Base-by-base conservation (phyloP, 202 grass and related monocot genomes). In the Schoenoplectus tabernaemontani region DNA sequence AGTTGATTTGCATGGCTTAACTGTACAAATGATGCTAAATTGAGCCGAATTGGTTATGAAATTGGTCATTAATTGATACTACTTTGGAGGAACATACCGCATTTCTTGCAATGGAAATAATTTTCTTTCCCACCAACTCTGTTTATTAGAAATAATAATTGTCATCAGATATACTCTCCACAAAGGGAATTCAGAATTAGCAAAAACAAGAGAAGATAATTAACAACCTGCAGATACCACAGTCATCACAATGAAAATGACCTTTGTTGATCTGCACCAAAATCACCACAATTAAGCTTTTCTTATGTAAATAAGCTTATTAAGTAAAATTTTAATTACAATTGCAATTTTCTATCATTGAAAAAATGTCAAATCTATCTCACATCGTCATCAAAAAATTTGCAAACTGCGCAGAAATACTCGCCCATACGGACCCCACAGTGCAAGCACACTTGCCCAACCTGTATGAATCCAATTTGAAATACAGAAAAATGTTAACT, bases 391-490 rank as follows among this genome's bases (percentile, higher is more conserved):
- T 93, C 94, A 1, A 87, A 84, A 84, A 92, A 97, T 37, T 83
- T 97, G 84, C 94, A 97, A 33, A 63, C 12, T 36, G 10, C 77
- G 73, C 94, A 97, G 78, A 97, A 97, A 76, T 90, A 97, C 62
- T 97, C 89, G 19, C 94, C 94, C 94, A 97, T 91, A 69, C 76
- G 88, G 1, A 93, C 88, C 9, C 89, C 91, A 68, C 91, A 97
- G 82, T 97, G 90, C n/a, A 3, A 83, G 84, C 94, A 97, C 20
- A 86, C 74, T 33, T 93, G 93, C 33, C 73, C 82, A 0, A 86
- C 78, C 94, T 97, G 79, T 42, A 57, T 15, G 36, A 42, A 37
- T 47, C 5, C 58, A 80, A 42, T 59, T 59, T 15, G 20, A 10
- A 57, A 33, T 38, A 71, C 9, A 1, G 38, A 11, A 56, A 56